A percentile compares a stretch with the other conserved stretches of the same genome.
Evolutionary conservation across 1,139 yeast species (phyloP).

Genomic region (Yamadazyma membranifaciens): DNA sequence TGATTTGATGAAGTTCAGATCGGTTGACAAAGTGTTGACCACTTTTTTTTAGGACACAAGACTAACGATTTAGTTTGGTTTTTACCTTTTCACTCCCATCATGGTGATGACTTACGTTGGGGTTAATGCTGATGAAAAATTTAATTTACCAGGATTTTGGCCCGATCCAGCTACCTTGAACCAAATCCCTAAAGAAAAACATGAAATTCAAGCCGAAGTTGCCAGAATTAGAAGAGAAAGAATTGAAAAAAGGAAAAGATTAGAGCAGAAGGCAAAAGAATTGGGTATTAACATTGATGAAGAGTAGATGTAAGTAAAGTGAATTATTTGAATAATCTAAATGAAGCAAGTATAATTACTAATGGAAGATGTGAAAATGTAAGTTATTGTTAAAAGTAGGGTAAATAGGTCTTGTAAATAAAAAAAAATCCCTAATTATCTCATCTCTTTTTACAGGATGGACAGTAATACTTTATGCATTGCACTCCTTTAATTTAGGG

Average conservation of each 20-base stretch:
- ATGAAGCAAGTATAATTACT: neutral
- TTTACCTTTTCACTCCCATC: constrained; percentile 83
- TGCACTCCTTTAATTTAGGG: too few species aligned
- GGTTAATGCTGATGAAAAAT: constrained; percentile 80
- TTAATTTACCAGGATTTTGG: constrained; percentile 95
- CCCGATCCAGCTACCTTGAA: constrained; percentile 93
- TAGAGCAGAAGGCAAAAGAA: constrained; percentile 70
- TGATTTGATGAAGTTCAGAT: neutral
- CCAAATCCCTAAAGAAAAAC: constrained; percentile 89
- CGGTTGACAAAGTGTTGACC: neutral
- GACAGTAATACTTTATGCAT: too few species aligned
- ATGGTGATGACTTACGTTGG: constrained; percentile 91
- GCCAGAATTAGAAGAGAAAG: constrained; percentile 81
- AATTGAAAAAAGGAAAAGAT: constrained; percentile 64
- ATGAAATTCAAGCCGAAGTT: constrained; percentile 86
- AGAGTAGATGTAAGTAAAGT: neutral
- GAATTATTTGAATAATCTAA: neutral
- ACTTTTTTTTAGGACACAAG: neutral
- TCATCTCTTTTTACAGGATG: neutral
- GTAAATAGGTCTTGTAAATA: neutral
- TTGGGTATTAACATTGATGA: constrained; percentile 59
- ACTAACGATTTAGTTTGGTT: constrained; percentile 60
- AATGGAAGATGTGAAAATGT: too few species aligned
- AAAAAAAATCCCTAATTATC: too few species aligned
- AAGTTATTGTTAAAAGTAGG: too few species aligned